Conservation (phyloP, 345 rosid species). For the Brassica incana region DNA sequence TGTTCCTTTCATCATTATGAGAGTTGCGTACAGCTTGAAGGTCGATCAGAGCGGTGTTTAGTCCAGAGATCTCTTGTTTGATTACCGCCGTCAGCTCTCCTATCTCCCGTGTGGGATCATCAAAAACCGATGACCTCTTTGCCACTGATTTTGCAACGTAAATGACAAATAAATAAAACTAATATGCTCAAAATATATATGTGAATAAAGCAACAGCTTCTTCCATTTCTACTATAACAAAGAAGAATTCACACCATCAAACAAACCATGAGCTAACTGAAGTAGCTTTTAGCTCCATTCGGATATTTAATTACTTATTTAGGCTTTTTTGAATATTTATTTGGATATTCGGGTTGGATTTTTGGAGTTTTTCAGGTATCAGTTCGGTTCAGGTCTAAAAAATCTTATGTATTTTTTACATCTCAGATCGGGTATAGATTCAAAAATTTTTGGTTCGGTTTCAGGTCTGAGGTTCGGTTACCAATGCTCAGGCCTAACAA, state of each 20-base stretch:
- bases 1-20: constrained; percentile 53
- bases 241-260: not conserved
- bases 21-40: constrained; percentile 70
- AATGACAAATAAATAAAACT: not conserved
- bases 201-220: not conserved
- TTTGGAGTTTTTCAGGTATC: too few species aligned
- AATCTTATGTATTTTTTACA: too few species aligned
- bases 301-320: too few species aligned
- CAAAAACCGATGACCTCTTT: constrained; percentile 82
- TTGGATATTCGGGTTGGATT: too few species aligned
- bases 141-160: constrained; percentile 54
- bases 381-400: too few species aligned
- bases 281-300: too few species aligned
- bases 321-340: too few species aligned
- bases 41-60: constrained; percentile 73
- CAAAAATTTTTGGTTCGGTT: not conserved
- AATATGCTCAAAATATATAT: not conserved
- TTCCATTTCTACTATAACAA: not conserved
- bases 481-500: not conserved
- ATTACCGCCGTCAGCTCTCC: constrained; percentile 73
- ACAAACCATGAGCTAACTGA: not conserved
- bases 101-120: constrained; percentile 80
- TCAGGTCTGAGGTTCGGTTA: not conserved
- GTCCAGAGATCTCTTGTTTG: constrained; percentile 82
- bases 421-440: not conserved